These are phyloP conservation scores for Metschnikowia lunata DNA, from an alignment of 805 yeast species.

Conservation along the genomic window DNA sequence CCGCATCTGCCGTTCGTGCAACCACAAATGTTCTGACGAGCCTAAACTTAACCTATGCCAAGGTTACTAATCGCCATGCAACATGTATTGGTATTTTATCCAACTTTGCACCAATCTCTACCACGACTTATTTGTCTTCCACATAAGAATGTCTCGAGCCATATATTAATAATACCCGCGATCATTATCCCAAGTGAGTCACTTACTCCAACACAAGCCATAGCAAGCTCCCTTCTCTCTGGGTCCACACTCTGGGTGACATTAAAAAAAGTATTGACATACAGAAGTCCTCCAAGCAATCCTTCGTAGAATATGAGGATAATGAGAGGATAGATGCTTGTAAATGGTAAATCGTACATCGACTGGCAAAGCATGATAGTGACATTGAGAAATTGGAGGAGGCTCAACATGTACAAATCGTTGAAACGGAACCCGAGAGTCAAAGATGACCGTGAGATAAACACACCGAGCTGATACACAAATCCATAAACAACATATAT, in stretches of 20 bases:
- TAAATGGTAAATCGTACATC: conserved; percentile 48
- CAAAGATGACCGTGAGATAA: conserved; percentile 83
- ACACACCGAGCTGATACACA: conserved; percentile 87
- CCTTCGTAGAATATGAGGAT: conserved; percentile 79
- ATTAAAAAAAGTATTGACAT: conserved; percentile 80
- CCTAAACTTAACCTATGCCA: too few species aligned
- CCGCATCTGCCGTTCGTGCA: too few species aligned
- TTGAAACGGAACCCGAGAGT: conserved; percentile 54
- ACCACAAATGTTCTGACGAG: too few species aligned
- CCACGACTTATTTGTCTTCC: conserved; percentile 64
- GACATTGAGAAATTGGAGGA: conserved; percentile 65
- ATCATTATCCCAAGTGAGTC: conserved; percentile 80
- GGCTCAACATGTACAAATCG: conserved; percentile 56
- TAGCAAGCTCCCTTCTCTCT: conserved; percentile 49
- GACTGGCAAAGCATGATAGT: conserved; percentile 61
- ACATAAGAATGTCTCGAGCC: conserved; percentile 73
- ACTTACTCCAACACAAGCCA: conserved; percentile 80
- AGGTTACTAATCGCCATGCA: too few species aligned
- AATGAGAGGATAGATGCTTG: conserved; percentile 59
- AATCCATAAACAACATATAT: conserved; percentile 90
- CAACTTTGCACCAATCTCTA: conserved; percentile 65
- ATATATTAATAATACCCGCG: conserved; percentile 73
- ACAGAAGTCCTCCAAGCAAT: conserved; percentile 83
- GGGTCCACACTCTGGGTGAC: conserved; percentile 57
- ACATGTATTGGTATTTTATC: background rate